A percentile compares a stretch with the other conserved stretches of the same genome.
Evolutionary conservation across 352 stramenopile species (phyloP).

Genomic region (Aphanomyces invadans): DNA sequence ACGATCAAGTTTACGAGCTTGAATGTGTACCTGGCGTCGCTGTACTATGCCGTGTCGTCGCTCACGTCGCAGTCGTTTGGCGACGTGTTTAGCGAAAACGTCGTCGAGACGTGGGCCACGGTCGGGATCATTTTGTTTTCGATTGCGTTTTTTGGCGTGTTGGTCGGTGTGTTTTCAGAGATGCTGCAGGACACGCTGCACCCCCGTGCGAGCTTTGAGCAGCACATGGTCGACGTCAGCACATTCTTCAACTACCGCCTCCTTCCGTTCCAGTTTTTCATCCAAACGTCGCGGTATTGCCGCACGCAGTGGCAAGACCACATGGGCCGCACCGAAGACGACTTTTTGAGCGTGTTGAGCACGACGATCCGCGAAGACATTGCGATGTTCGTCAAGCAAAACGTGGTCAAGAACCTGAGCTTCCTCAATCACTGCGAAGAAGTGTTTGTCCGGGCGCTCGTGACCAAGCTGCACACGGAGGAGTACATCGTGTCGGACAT

Average conservation of each 20-base stretch:
- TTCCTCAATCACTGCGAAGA: constrained; percentile 1
- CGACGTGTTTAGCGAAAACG: constrained; percentile 3
- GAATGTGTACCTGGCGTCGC: constrained; percentile 10
- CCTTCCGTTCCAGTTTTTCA: constrained; percentile 19
- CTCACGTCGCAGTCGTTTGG: constrained; percentile 11
- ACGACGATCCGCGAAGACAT: constrained; percentile 11
- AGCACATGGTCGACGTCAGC: constrained; percentile 16
- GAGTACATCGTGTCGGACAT: constrained; percentile 6
- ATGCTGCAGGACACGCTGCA: constrained; percentile 6
- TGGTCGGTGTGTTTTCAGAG: constrained; percentile 4
- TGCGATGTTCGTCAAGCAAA: constrained; percentile 21
- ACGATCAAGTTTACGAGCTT: constrained; percentile 6
- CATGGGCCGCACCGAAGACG: constrained; percentile 10
- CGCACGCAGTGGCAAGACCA: constrained; percentile 5
- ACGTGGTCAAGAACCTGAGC: constrained; percentile 7
- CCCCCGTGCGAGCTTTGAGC: neutral
- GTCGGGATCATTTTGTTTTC: constrained; percentile 15
- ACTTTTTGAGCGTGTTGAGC: neutral
- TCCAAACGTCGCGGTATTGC: constrained; percentile 9
- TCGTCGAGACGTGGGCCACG: constrained; percentile 1
- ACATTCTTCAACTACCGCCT: constrained; percentile 20
- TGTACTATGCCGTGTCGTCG: constrained; percentile 15
- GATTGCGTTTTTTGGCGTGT: constrained; percentile 6
- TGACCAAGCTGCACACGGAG: constrained; percentile 13
- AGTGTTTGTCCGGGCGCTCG: constrained; percentile 18